Evolutionary conservation across 148 eudicot genomes (phyloP), one percentile per base, ranked within the genome.

Genomic region (Polygonum maritimum): DNA sequence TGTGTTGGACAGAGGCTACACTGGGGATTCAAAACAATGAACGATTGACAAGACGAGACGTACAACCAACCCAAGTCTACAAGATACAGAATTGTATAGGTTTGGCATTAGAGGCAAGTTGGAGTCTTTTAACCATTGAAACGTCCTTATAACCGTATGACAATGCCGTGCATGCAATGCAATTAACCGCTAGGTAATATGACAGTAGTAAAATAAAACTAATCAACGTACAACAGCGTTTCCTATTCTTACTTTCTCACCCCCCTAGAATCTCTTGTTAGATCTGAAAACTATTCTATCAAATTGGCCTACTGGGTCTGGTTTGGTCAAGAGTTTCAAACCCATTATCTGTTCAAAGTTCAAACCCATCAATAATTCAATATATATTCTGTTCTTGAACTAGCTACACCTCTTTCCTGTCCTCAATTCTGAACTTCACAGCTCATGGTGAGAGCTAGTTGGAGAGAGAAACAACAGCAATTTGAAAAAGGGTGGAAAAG

Each of bases 141-240:
- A 36, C 19, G 8, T 67, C 2, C 5, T 16, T 15, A 15, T 67
- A 67, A 67, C 71, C 71, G 71, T 4, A 35, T 35, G 71, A 9
- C 45, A 67, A 67, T 67, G 15, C 71, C 71, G 71, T 67, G 44
- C 71, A 36, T 67, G 71, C 71, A 67, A 15, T 67, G 71, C 45
- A 36, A 67, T 67, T 67, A 36, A 36, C 71, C 71, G 41, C 71
- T 1, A 67, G 44, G 19, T 67, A 36, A 35, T 13, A 35, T 26
- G 31, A 67, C 16, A 35, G 14, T 21, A 18, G 13, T 62, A 62
- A 62, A 26, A 4, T 62, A 54, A 26, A 26, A 54, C 19, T 54
- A 54, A 54, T 54, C 60, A 54, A 54, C 2, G 60, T 54, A 54
- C 60, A n/a, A 54, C 1, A 54, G n/a, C 60, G 9, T 44, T 44